Base-by-base conservation (phyloP, 306 rosid genomes). In the Lathyrus aphaca region DNA sequence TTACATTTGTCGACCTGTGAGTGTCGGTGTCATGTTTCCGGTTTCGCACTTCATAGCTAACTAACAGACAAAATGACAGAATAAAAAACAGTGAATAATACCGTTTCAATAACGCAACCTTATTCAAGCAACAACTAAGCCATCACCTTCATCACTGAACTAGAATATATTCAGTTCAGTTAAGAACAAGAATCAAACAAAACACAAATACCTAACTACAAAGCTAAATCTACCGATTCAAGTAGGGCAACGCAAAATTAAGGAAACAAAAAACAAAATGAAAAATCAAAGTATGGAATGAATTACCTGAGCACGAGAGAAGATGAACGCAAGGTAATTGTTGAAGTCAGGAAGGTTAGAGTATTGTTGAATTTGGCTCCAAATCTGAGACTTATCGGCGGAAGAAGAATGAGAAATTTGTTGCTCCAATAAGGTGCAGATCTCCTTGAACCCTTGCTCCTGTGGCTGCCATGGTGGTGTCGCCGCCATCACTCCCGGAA, bases 361-460 rank as follows among this genome's bases (percentile, higher is more conserved):
- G 77, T 83, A 95, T 82, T 74, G 88, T 72, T 89, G 93, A 49
- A 95, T 96, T 18, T 87, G 97, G 54, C 91, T 95, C 99, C 97
- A 95, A 87, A 95, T 95, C 95, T 91, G 97, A 35, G 97, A 82
- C 91, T 91, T 95, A 50, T 91, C 99, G n/a, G 89, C 89, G 19
- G 94, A 87, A 42, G 91, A 82, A 45, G 91, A 72, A 62, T 83
- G 90, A 7, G 99, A 91, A 87, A 95, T 95, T 86, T 91, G 97
- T 83, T 95, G 96, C 84, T 95, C 99, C 15, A 95, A 79, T 73
- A 95, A 71, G 14, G 88, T 80, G 38, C 97, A 95, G 99, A 95
- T 95, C 96, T 86, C 97, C 46, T 82, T 83, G 80, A 91, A 88
- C 14, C 99, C 99, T 48, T 91, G 88, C 64, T 95, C 91, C 60